Percentiles rank a stretch among this genome's conserved stretches.
Conservation (phyloP, 1,284 basidiomycete species). For the Rhodotorula sp. region DNA sequence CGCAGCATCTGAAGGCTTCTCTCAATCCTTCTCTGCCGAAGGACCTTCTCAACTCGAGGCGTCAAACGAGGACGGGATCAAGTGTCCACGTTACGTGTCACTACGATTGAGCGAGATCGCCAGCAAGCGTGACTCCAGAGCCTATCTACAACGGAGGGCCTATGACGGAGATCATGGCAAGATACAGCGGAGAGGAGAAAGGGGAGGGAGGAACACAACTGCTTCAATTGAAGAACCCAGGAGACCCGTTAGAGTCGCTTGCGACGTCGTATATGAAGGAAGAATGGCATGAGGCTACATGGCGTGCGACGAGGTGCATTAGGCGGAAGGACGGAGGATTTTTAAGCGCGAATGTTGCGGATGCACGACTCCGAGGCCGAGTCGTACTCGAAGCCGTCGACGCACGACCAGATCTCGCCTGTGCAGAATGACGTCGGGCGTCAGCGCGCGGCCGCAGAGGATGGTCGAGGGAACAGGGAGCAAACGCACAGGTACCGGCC, state of each 20-base stretch:
- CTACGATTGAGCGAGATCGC: too few relatives aligned
- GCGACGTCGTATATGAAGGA: background rate
- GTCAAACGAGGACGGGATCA: background rate
- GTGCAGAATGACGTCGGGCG: too few relatives aligned
- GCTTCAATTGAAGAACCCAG: background rate
- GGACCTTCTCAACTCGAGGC: too few relatives aligned
- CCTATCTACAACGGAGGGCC: background rate
- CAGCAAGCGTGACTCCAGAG: background rate
- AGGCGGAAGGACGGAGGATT: background rate
- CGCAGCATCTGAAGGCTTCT: too few relatives aligned
- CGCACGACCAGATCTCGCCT: constrained; percentile 26
- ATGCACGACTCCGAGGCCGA: constrained; percentile 2
- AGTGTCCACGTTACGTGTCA: background rate
- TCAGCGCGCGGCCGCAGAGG: background rate
- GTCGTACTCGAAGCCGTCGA: constrained; percentile 8
- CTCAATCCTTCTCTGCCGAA: too few relatives aligned
- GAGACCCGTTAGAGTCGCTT: background rate
- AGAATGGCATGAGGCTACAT: too few relatives aligned
- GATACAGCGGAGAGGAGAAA: background rate
- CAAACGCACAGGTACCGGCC: constrained; percentile 8
- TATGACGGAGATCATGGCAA: background rate
- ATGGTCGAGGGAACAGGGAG: background rate
- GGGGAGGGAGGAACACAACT: background rate
- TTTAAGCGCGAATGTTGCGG: background rate
- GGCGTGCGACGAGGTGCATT: too few relatives aligned